Percentiles rank a stretch among this genome's conserved stretches.
These are phyloP conservation scores for Phialophora expanda DNA, from an alignment of 2,329 filamentous ascomycete genomes.

Conservation along the genomic window DNA sequence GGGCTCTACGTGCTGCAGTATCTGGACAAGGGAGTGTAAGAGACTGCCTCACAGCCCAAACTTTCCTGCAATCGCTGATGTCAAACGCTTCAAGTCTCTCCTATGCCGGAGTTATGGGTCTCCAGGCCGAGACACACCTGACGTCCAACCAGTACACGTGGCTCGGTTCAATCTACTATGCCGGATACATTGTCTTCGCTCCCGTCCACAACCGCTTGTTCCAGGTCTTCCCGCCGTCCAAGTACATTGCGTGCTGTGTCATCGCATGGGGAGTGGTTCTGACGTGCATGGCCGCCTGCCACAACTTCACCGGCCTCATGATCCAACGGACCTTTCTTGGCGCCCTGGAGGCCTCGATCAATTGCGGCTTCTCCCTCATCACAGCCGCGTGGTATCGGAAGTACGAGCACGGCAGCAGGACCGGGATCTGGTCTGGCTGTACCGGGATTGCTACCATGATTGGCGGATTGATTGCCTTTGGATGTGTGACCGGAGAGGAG, in stretches of 20 bases:
- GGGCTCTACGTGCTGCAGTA: constrained; percentile 14
- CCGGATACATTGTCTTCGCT: constrained; percentile 19
- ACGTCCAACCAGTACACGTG: constrained; percentile 14
- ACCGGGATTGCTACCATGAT: constrained; percentile 15
- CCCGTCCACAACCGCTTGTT: constrained; percentile 14
- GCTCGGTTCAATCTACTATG: constrained; percentile 16
- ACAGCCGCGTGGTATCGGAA: constrained; percentile 14
- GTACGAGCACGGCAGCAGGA: constrained; percentile 17
- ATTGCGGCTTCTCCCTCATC: constrained; percentile 16
- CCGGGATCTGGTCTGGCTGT: constrained; percentile 17
- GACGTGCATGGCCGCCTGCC: constrained; percentile 14
- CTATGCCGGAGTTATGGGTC: constrained; percentile 16
- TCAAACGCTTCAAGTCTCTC: not conserved
- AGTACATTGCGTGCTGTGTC: constrained; percentile 17
- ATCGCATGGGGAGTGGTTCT: constrained; percentile 14
- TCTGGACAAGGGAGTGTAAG: constrained; percentile 13
- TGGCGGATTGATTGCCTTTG: constrained; percentile 17
- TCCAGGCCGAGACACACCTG: constrained; percentile 11
- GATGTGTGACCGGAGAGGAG: constrained; percentile 8
- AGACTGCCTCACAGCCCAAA: too few relatives aligned
- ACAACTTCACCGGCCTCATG: constrained; percentile 14
- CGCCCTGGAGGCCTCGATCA: constrained; percentile 15
- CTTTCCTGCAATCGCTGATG: too few relatives aligned
- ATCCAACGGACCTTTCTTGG: constrained; percentile 15
- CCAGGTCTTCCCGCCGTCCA: constrained; percentile 15